Base-by-base conservation (phyloP, 208 protist species). In the Acanthamoeba triangularis region DNA sequence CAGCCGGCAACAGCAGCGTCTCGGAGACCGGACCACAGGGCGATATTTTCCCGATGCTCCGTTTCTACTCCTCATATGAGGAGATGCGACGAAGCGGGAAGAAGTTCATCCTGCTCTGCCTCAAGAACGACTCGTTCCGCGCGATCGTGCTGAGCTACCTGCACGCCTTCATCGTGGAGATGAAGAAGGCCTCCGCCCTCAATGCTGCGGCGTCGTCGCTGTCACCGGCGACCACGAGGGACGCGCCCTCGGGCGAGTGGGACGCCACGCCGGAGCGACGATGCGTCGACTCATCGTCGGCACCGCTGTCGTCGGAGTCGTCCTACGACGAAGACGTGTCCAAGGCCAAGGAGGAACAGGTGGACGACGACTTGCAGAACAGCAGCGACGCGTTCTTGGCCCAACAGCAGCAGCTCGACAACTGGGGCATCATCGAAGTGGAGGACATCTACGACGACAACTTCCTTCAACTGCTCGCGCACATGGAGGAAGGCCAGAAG, bases 51-150 rank as follows among this genome's bases (percentile, higher is more conserved):
- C 74, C 74, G 33, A 30, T 82, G 44, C 74, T 82, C 18, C 30
- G 74, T 16, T 82, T 52, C 33, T 82, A 49, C 37, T 44, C 74
- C 25, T 82, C 74, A 35, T 82, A 82, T 35, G 74, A 82, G 74
- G 74, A 82, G 33, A 82, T 82, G 74, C 74, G 44, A 20, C 74
- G 44, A 30, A 44, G 44, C 44, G 41, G 41, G 6, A 82, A 52
- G 74, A 82, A 82, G 74, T 82, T 82, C 74, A 82, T 82, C 33
- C 74, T 82, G n/a, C 33, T 82, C 16, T 82, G 74, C 74, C 33
- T 82, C 74, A 82, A 82, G 74, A 82, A 82, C 44, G 74, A 82
- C 44, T 82, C 74, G 20, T 54, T 82, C 74, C 74, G 74, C 23
- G 74, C 74, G 20, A 82, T 82, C 74, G 74, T 82, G 74, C 44